Evolutionary conservation across 371 early-diverging fungal species (phyloP).

Genomic region (Rhizopus stolonifer): DNA sequence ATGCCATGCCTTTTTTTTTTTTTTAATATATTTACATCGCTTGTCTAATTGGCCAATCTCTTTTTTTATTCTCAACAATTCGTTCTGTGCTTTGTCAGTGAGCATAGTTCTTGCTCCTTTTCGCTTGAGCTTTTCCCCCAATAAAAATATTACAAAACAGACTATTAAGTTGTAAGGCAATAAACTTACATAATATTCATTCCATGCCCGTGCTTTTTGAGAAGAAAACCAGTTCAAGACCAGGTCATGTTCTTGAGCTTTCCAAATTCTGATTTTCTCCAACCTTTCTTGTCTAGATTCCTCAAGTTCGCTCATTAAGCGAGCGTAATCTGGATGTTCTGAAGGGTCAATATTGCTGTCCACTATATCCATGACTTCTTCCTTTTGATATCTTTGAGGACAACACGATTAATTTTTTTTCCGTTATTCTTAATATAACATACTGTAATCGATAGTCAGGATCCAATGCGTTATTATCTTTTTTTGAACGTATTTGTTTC

Average conservation of each 20-base stretch:
- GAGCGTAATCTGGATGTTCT: conserved; percentile 28
- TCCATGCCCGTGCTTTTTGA: conserved; percentile 30
- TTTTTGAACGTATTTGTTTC: conserved; percentile 1
- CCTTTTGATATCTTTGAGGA: background rate
- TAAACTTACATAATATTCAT: conserved; percentile 33
- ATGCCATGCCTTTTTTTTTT: no score
- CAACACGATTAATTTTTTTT: background rate
- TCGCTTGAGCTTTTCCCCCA: conserved; percentile 25
- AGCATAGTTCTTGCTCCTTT: conserved; percentile 21
- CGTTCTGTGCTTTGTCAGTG: conserved; percentile 13
- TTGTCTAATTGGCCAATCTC: conserved; percentile 18
- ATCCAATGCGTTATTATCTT: background rate
- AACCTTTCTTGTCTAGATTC: conserved; percentile 21
- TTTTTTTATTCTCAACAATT: conserved; percentile 20
- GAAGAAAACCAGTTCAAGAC: conserved; percentile 32
- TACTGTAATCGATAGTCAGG: background rate
- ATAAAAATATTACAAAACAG: background rate
- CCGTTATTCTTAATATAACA: background rate
- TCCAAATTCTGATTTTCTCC: conserved; percentile 21
- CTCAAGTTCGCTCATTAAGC: conserved; percentile 27
- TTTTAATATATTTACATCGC: conserved; percentile 25
- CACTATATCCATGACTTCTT: background rate
- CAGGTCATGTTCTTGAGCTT: conserved; percentile 22
- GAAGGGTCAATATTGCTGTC: conserved; percentile 11
- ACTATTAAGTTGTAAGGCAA: background rate